Conservation (phyloP, 257 asterid genomes). For the Datura wrightii region DNA sequence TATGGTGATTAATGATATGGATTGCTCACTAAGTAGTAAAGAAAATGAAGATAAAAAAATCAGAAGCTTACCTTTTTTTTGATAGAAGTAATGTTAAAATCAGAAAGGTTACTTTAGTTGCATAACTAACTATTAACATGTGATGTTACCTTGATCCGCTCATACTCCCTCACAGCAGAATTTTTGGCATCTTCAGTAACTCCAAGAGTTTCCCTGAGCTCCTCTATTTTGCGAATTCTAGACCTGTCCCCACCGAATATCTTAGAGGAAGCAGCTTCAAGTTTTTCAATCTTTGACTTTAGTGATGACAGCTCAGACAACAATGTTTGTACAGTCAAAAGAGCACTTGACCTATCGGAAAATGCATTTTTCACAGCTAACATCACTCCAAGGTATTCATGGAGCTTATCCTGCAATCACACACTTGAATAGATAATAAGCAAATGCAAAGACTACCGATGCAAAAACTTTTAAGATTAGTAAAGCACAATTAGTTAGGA, state of each 20-base stretch:
- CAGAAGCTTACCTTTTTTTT: background rate
- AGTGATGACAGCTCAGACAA: conserved; percentile 78
- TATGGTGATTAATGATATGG: background rate
- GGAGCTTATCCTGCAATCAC: conserved; percentile 80
- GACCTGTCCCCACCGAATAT: conserved; percentile 95
- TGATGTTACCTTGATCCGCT: conserved; percentile 73
- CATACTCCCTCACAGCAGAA: conserved; percentile 77
- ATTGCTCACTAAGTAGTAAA: background rate
- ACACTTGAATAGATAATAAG: conserved; percentile 32
- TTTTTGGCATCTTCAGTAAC: conserved; percentile 80
- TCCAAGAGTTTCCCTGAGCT: conserved; percentile 76
- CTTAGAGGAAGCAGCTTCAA: conserved; percentile 92
- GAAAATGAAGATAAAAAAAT: conserved; percentile 5
- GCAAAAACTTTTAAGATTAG: background rate
- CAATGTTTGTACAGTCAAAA: conserved; percentile 90
- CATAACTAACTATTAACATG: conserved; percentile 32
- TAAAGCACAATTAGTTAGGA: conserved; percentile 17
- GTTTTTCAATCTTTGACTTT: conserved; percentile 80
- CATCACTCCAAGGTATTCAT: conserved; percentile 93
- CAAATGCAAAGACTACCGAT: background rate
- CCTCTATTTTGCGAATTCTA: conserved; percentile 89
- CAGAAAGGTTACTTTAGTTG: conserved; percentile 11
- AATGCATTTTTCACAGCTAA: conserved; percentile 89
- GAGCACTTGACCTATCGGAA: conserved; percentile 88
- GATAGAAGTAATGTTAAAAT: background rate